Evolutionary conservation across 176 grass and related monocot species (phyloP).

Genomic region (Eragrostis nindensis): DNA sequence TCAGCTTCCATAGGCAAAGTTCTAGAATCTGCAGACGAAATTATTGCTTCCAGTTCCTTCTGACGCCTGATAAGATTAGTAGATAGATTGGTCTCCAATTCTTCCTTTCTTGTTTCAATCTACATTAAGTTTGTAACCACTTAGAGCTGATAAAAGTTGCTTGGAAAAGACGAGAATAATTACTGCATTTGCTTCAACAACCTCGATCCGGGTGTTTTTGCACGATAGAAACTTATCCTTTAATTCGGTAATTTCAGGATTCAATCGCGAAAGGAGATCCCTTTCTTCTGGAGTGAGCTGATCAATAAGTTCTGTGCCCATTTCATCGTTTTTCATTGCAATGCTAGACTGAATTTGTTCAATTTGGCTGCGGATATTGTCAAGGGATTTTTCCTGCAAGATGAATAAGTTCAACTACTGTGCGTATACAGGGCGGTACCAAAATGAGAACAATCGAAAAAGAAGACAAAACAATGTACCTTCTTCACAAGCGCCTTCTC

Average conservation of each 20-base stretch:
- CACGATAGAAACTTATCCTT: constrained; percentile 83
- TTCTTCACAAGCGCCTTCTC: constrained; percentile 87
- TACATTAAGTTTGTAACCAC: constrained; percentile 31
- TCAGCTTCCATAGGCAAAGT: constrained; percentile 68
- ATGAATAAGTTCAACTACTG: constrained; percentile 23
- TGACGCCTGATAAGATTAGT: constrained; percentile 94
- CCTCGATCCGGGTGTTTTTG: constrained; percentile 93
- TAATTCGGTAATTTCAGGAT: constrained; percentile 93
- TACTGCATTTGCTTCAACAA: constrained; percentile 49
- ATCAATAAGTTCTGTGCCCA: constrained; percentile 99
- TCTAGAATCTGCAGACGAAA: constrained; percentile 84
- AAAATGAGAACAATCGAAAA: constrained; percentile 33
- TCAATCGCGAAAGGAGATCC: constrained; percentile 85
- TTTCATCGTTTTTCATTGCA: constrained; percentile 94
- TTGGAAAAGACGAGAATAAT: constrained; percentile 7
- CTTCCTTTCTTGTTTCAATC: constrained; percentile 98
- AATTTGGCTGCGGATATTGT: constrained; percentile 90
- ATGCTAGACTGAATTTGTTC: constrained; percentile 95
- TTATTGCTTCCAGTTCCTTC: constrained; percentile 91
- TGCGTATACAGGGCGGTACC: not conserved
- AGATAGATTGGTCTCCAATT: constrained; percentile 93
- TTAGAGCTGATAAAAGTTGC: constrained; percentile 12
- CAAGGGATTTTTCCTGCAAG: constrained; percentile 91
- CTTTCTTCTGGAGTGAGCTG: constrained; percentile 91
- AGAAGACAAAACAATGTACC: constrained; percentile 52